These are phyloP conservation scores for Suillus subluteus DNA, from an alignment of 768 basidiomycete genomes.

Conservation along the genomic window DNA sequence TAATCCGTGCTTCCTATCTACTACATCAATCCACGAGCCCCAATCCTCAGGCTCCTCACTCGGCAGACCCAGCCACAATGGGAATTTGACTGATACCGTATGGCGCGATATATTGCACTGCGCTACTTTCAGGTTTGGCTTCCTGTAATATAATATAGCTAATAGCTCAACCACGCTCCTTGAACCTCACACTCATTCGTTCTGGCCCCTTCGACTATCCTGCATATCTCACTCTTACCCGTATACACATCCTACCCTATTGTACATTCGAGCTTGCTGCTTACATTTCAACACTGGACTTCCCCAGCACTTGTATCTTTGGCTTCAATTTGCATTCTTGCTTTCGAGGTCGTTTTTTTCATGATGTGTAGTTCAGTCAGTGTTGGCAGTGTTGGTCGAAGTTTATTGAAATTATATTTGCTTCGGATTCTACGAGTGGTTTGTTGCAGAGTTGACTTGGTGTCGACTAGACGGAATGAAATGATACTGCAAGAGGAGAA, in stretches of 20 bases:
- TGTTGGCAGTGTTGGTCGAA: background rate
- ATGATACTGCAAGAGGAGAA: background rate
- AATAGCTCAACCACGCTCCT: conserved; percentile 2
- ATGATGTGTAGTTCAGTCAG: background rate
- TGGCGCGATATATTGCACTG: background rate
- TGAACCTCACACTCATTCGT: background rate
- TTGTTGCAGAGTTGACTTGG: background rate
- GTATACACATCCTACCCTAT: conserved; percentile 2
- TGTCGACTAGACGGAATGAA: background rate
- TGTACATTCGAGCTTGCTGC: conserved; percentile 4
- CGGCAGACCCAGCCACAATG: conserved; percentile 7
- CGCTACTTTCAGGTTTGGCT: background rate
- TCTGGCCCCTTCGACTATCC: background rate
- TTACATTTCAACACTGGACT: conserved; percentile 5
- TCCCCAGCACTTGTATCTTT: conserved; percentile 1
- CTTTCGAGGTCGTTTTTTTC: background rate
- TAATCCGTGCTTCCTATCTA: background rate
- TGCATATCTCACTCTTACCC: background rate
- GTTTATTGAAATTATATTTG: background rate
- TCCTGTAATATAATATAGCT: conserved; percentile 7
- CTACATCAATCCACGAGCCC: conserved; percentile 1
- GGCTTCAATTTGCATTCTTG: conserved; percentile 6
- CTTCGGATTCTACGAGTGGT: background rate
- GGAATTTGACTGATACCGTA: background rate
- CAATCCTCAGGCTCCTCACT: conserved; percentile 7